Percentiles rank a stretch among this genome's conserved stretches.
Conservation (phyloP, 352 stramenopile species). For the Globisporangium yorkense region DNA sequence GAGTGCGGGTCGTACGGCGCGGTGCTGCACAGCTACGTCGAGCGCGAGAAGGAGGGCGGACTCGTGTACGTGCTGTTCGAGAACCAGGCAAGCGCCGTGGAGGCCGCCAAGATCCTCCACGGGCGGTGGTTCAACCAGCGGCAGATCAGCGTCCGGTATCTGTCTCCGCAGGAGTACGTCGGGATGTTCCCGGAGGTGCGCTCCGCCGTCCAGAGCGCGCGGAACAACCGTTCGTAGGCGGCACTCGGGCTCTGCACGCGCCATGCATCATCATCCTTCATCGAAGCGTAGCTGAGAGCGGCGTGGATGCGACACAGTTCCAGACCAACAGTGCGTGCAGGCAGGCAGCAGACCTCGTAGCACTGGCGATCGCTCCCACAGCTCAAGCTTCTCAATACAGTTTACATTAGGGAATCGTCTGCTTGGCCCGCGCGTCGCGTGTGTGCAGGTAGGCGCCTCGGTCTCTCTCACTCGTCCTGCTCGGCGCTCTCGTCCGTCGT, state of each 20-base stretch:
- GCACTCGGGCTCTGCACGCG: neutral
- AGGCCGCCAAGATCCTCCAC: conserved; percentile 71
- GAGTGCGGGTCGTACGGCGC: conserved; percentile 68
- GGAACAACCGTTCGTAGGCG: conserved; percentile 23
- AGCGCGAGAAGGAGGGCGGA: conserved; percentile 79
- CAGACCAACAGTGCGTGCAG: neutral
- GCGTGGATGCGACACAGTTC: too few species aligned
- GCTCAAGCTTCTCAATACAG: conserved; percentile 4
- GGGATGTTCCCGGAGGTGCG: conserved; percentile 82
- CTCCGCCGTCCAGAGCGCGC: conserved; percentile 57
- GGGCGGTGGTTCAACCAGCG: conserved; percentile 90
- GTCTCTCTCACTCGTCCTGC: conserved; percentile 8
- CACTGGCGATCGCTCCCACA: neutral
- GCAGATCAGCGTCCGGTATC: conserved; percentile 85
- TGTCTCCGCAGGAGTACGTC: conserved; percentile 85
- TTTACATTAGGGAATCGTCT: neutral
- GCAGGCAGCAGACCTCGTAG: too few species aligned
- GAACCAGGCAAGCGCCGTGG: conserved; percentile 37
- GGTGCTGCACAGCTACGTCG: conserved; percentile 77
- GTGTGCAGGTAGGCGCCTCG: neutral
- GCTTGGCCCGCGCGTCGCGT: too few species aligned
- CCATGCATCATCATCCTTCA: neutral
- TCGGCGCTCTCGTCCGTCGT: conserved; percentile 19
- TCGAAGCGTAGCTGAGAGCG: neutral
- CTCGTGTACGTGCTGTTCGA: conserved; percentile 88